Evolutionary conservation across 495 filamentous ascomycete species (phyloP).

Genomic region (Penicillium flavigenum): DNA sequence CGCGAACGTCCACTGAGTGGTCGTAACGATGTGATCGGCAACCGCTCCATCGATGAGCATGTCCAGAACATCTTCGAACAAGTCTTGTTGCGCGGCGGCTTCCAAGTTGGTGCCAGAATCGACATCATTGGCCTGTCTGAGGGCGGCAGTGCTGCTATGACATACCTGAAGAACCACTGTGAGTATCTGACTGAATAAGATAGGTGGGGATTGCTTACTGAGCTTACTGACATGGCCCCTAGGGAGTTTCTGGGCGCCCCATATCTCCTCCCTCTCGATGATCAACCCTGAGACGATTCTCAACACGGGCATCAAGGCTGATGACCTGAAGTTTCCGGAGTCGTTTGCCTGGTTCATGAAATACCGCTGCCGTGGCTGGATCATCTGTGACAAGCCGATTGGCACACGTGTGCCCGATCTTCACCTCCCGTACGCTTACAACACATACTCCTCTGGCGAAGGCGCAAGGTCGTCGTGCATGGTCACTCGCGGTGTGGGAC

Average conservation of each 20-base stretch:
- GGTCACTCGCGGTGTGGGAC: slow-evolving; percentile 36
- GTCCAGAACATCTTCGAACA: slow-evolving; percentile 61
- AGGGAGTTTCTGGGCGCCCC: slow-evolving; percentile 39
- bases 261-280: slow-evolving; percentile 38
- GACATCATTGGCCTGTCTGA: slow-evolving; percentile 66
- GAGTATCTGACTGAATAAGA: slow-evolving; percentile 13
- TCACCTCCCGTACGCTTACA: slow-evolving; percentile 39
- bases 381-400: slow-evolving; percentile 47
- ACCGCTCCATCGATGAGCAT: slow-evolving; percentile 54
- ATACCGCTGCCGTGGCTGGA: slow-evolving; percentile 61
- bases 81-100: slow-evolving; percentile 51
- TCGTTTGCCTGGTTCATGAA: slow-evolving; percentile 39
- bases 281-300: slow-evolving; percentile 33
- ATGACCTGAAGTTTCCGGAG: slow-evolving; percentile 3
- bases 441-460: slow-evolving; percentile 51
- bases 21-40: slow-evolving; percentile 55
- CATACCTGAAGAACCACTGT: slow-evolving; percentile 61
- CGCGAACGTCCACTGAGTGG: slow-evolving; percentile 30
- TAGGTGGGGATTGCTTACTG: slow-evolving; percentile 5
- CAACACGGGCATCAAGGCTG: slow-evolving; percentile 20
- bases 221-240: slow-evolving; percentile 6
- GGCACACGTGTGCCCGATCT: slow-evolving; percentile 50
- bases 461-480: slow-evolving; percentile 40
- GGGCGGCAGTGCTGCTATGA: slow-evolving; percentile 46
- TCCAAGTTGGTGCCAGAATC: slow-evolving; percentile 46